Conservation (phyloP, 805 yeast species). For the Wickerhamomyces chaumierensis region DNA sequence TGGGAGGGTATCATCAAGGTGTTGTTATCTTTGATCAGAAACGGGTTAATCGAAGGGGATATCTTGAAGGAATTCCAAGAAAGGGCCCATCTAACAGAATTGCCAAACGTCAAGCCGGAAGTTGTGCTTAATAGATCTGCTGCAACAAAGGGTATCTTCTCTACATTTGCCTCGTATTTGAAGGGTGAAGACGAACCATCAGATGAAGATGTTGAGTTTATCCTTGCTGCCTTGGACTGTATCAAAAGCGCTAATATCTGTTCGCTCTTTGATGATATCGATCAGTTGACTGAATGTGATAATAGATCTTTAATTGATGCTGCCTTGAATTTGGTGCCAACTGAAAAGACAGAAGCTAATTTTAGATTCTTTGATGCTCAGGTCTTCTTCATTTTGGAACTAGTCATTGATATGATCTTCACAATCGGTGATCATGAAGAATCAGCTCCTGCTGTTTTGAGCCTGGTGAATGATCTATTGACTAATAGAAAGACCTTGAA, state of each 20-base stretch:
- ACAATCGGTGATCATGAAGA: not conserved
- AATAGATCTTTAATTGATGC: constrained; percentile 17
- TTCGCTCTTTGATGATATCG: constrained; percentile 40
- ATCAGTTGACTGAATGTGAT: constrained; percentile 1
- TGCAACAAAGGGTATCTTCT: constrained; percentile 70
- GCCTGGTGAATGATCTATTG: constrained; percentile 11
- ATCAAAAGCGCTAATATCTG: constrained; percentile 56
- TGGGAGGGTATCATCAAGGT: constrained; percentile 57
- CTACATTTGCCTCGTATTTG: constrained; percentile 85
- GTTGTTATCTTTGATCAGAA: constrained; percentile 55
- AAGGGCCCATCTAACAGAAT: constrained; percentile 35
- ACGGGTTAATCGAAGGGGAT: constrained; percentile 56
- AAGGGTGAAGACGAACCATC: constrained; percentile 95
- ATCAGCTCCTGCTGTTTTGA: not conserved
- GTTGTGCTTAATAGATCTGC: constrained; percentile 51
- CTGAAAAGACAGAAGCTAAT: constrained; percentile 19
- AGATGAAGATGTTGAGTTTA: constrained; percentile 82
- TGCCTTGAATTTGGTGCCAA: constrained; percentile 25
- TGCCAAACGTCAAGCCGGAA: constrained; percentile 57
- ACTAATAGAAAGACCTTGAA: constrained; percentile 19
- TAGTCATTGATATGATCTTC: constrained; percentile 17
- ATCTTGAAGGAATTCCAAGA: constrained; percentile 55
- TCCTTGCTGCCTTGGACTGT: constrained; percentile 76
- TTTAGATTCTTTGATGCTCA: constrained; percentile 14
- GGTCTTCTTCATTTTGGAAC: constrained; percentile 35